A percentile compares a stretch with the other conserved stretches of the same genome.
Conservation (phyloP, 495 filamentous ascomycete genomes). For the Amniculicola lignicola region DNA sequence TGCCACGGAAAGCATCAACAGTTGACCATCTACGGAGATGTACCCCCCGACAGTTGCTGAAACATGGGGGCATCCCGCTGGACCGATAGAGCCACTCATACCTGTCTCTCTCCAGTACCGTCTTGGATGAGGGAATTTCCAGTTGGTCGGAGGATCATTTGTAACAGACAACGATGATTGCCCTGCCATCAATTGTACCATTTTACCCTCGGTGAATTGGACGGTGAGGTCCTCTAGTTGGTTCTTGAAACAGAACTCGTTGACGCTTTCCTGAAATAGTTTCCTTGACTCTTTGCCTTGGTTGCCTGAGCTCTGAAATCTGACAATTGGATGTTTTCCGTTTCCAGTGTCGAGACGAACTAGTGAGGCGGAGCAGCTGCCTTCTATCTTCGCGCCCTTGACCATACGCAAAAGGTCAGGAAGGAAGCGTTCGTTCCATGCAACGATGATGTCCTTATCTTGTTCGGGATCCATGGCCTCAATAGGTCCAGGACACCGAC, state of each 20-base stretch:
- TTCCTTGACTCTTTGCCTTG: neutral
- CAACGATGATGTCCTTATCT: neutral
- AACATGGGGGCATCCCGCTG: neutral
- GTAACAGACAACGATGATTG: neutral
- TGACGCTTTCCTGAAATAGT: neutral
- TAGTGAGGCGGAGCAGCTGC: conserved; percentile 7
- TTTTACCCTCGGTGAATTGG: conserved; percentile 10
- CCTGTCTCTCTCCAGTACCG: conserved; percentile 2
- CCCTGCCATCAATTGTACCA: conserved; percentile 5
- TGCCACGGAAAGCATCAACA: conserved; percentile 12
- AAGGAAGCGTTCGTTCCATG: conserved; percentile 5
- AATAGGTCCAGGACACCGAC: too few relatives aligned
- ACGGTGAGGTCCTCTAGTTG: neutral
- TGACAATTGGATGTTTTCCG: neutral
- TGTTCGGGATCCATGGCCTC: conserved; percentile 1
- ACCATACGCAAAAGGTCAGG: neutral
- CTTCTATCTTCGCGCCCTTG: neutral
- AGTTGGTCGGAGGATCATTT: conserved; percentile 6
- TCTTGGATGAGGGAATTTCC: conserved; percentile 7
- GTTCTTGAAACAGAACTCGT: neutral
- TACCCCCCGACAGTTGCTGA: conserved; percentile 18
- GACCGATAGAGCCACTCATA: conserved; percentile 10
- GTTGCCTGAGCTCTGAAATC: conserved; percentile 10
- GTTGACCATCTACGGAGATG: neutral
- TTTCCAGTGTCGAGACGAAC: neutral